phyloP scores from a whole-genome alignment of 768 basidiomycete species.

The Russula olivacea region DNA sequence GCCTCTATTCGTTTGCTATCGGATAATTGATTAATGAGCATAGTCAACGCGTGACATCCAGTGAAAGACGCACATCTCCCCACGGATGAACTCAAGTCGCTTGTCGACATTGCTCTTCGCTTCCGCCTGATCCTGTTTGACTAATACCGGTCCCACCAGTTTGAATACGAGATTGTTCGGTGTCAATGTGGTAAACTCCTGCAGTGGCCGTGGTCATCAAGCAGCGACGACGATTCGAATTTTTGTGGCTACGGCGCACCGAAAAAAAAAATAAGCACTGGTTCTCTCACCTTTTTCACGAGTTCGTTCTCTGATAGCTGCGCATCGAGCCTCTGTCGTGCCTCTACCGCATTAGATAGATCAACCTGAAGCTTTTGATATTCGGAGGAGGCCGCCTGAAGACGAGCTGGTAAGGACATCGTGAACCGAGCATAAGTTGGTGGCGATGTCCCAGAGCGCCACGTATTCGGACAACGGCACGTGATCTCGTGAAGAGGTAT shows the following conservation, averaged over 20 bases:
- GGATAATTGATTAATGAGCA: conserved; percentile 15
- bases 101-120: conserved; percentile 86
- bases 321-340: conserved; percentile 80
- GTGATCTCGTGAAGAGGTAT: neutral
- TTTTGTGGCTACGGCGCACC: neutral
- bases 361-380: conserved; percentile 81
- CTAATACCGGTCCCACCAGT: conserved; percentile 83
- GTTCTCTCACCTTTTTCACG: conserved; percentile 67
- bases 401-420: conserved; percentile 52
- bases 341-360: conserved; percentile 66
- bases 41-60: neutral
- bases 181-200: conserved; percentile 81
- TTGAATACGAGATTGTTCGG: conserved; percentile 82
- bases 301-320: conserved; percentile 88
- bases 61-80: conserved; percentile 66
- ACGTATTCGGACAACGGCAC: neutral
- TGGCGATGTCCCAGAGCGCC: neutral
- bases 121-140: conserved; percentile 83
- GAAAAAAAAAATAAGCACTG: neutral
- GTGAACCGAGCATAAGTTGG: neutral
- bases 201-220: neutral
- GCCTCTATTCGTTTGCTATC: conserved; percentile 69
- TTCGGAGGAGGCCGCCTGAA: conserved; percentile 65
- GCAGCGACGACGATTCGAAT: neutral
- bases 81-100: conserved; percentile 78